Evolutionary conservation across 805 yeast genomes (phyloP).

Genomic region (Candida wancherniae): DNA sequence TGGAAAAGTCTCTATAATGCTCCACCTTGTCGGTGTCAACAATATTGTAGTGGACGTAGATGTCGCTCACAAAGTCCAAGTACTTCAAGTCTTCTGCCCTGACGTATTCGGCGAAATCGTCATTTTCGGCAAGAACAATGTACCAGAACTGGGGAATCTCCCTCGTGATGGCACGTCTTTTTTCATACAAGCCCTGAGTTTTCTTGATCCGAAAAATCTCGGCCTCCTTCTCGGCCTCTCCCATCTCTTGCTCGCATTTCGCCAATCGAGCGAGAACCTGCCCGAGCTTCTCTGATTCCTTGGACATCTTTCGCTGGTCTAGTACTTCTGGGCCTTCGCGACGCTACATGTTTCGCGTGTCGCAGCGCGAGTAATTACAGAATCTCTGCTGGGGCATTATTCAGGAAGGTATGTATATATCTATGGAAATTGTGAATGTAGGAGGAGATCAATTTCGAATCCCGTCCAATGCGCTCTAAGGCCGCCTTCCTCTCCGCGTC

Average conservation of each 20-base stretch:
- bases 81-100: constrained; percentile 72
- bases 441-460: too few relatives aligned
- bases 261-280: constrained; percentile 43
- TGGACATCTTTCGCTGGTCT: too few relatives aligned
- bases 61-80: constrained; percentile 60
- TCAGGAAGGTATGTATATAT: too few relatives aligned
- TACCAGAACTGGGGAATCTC: constrained; percentile 82
- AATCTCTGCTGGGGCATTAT: too few relatives aligned
- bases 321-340: too few relatives aligned
- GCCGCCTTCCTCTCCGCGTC: constrained; percentile 51
- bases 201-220: constrained; percentile 49
- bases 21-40: constrained; percentile 29
- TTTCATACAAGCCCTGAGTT: constrained; percentile 53
- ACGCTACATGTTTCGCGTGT: too few relatives aligned
- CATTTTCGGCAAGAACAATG: constrained; percentile 74
- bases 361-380: too few relatives aligned
- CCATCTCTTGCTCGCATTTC: constrained; percentile 54
- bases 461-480: too few relatives aligned
- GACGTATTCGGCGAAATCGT: constrained; percentile 78
- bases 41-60: constrained; percentile 53
- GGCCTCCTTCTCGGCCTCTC: constrained; percentile 54
- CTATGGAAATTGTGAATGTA: too few relatives aligned
- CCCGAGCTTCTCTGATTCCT: constrained; percentile 22
- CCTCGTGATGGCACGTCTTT: constrained; percentile 49
- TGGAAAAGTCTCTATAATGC: constrained; percentile 50